Conservation (phyloP, 805 yeast genomes). For the Saturnispora sanitii region DNA sequence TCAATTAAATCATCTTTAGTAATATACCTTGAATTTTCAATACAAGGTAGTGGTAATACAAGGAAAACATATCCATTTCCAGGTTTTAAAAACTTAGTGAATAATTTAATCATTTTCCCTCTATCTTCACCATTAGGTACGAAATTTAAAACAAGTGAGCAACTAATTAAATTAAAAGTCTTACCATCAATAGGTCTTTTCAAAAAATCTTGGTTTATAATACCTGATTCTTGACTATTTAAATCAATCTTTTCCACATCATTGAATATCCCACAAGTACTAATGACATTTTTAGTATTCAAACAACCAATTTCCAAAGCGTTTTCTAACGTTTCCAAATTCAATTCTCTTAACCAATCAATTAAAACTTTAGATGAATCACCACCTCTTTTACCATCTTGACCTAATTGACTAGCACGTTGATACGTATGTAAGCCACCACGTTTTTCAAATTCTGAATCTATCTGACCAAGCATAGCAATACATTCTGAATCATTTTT, state of each 20-base stretch:
- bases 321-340: not conserved
- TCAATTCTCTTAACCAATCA: constrained; percentile 44
- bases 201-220: constrained; percentile 81
- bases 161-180: constrained; percentile 58
- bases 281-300: constrained; percentile 55
- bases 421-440: constrained; percentile 83
- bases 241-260: constrained; percentile 62
- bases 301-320: constrained; percentile 81
- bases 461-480: constrained; percentile 40
- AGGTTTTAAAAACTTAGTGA: constrained; percentile 41
- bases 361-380: constrained; percentile 78
- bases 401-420: constrained; percentile 79
- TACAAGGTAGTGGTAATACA: constrained; percentile 84
- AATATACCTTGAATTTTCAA: constrained; percentile 73
- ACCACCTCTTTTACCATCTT: constrained; percentile 69
- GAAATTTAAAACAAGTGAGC: constrained; percentile 81
- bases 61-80: constrained; percentile 45
- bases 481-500: constrained; percentile 14
- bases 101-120: constrained; percentile 66
- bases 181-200: constrained; percentile 54
- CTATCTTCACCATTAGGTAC: constrained; percentile 64
- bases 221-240: constrained; percentile 61
- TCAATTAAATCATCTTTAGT: constrained; percentile 2
- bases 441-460: constrained; percentile 46
- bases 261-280: constrained; percentile 45